phyloP scores from a whole-genome alignment of 2,329 filamentous ascomycete genomes.

The Exophiala xenobiotica region DNA sequence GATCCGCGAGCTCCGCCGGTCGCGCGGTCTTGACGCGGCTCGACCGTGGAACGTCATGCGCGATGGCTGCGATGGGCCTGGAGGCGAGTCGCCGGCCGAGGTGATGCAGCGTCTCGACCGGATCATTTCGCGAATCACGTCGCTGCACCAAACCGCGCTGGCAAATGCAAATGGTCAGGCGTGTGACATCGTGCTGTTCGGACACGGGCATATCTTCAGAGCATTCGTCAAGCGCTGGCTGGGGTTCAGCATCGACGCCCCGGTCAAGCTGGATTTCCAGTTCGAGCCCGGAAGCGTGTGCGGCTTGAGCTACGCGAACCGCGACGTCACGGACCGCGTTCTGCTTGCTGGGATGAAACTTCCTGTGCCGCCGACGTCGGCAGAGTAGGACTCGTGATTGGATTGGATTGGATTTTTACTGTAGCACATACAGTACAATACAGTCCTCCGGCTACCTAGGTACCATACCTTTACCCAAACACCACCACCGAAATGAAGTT shows the following conservation, averaged over 20 bases:
- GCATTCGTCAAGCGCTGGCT: conserved; percentile 51
- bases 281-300: conserved; percentile 46
- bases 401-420: too few species aligned
- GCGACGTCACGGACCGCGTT: conserved; percentile 42
- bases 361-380: too few species aligned
- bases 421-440: too few species aligned
- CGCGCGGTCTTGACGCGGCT: conserved; percentile 51
- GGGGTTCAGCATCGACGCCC: conserved; percentile 41
- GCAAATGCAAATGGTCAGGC: conserved; percentile 8
- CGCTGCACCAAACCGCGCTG: conserved; percentile 37
- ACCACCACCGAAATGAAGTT: too few species aligned
- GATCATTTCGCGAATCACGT: conserved; percentile 43
- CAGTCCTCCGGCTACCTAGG: too few species aligned
- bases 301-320: conserved; percentile 42
- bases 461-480: too few species aligned
- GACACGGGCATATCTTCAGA: conserved; percentile 47
- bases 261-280: conserved; percentile 42
- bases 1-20: conserved; percentile 49
- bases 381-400: too few species aligned
- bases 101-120: conserved; percentile 44
- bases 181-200: conserved; percentile 21
- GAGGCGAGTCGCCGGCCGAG: conserved; percentile 38
- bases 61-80: conserved; percentile 56
- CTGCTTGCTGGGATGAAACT: conserved; percentile 42
- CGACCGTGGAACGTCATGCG: conserved; percentile 58